Conservation (phyloP, 2,329 filamentous ascomycete genomes). For the Lasiodiplodia hormozganensis region DNA sequence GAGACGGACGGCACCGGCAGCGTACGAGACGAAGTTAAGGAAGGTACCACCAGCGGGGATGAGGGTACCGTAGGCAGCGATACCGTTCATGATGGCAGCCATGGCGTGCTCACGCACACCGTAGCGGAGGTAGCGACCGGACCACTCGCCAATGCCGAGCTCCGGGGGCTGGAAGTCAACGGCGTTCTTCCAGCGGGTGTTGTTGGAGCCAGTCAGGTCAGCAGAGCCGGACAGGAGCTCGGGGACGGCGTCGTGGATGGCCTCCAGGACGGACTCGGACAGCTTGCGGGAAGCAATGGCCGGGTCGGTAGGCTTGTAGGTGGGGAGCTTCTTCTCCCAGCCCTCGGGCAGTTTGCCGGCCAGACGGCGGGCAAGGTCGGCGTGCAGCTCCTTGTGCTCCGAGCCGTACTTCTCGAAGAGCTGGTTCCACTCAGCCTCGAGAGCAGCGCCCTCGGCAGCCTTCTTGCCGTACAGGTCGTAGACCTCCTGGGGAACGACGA, state of each 20-base stretch:
- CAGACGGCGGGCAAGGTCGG: slow-evolving; percentile 82
- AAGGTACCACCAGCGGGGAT: slow-evolving; percentile 96
- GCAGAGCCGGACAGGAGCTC: slow-evolving; percentile 96
- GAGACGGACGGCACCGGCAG: slow-evolving; percentile 91
- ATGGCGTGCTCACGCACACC: slow-evolving; percentile 48
- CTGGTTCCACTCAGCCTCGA: slow-evolving; percentile 94
- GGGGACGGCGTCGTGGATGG: slow-evolving; percentile 81
- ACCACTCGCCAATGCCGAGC: slow-evolving; percentile 85
- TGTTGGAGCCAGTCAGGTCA: slow-evolving; percentile 97
- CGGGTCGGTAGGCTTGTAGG: slow-evolving; percentile 84
- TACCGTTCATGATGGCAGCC: slow-evolving; percentile 56
- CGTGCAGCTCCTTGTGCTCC: slow-evolving; percentile 78
- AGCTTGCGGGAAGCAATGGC: slow-evolving; percentile 95
- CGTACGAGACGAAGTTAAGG: slow-evolving; percentile 99
- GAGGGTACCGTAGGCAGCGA: slow-evolving; percentile 77
- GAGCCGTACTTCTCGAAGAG: slow-evolving; percentile 85
- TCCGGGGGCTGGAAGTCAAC: slow-evolving; percentile 95
- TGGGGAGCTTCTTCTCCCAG: slow-evolving; percentile 93
- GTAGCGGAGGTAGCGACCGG: slow-evolving; percentile 90
- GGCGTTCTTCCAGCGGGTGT: slow-evolving; percentile 97
- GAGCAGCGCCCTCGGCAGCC: slow-evolving; percentile 82
- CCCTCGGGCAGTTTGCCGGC: slow-evolving; percentile 87
- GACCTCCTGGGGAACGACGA: slow-evolving; percentile 92
- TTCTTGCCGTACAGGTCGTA: slow-evolving; percentile 91
- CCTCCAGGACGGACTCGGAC: slow-evolving; percentile 90